Conservation (phyloP, 371 early-diverging fungal genomes). For the Mucor irregularis region DNA sequence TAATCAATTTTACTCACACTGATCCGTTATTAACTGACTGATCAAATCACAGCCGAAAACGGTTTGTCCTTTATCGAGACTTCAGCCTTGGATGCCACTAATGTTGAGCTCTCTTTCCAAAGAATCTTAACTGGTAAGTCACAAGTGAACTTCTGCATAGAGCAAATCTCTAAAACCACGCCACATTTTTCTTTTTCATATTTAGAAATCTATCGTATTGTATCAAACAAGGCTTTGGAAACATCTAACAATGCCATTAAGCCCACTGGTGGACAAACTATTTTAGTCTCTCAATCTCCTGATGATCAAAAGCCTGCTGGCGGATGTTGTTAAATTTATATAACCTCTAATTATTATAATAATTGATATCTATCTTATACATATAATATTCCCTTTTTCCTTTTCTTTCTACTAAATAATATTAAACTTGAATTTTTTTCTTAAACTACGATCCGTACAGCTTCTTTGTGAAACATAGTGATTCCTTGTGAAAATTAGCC, state of each 20-base stretch:
- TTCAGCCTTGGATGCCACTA: constrained; percentile 87
- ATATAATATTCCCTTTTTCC: background rate
- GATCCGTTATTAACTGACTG: background rate
- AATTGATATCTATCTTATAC: background rate
- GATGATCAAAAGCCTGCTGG: constrained; percentile 66
- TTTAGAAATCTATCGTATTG: constrained; percentile 87
- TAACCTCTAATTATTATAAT: background rate
- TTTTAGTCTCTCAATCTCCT: constrained; percentile 68
- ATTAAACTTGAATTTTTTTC: background rate
- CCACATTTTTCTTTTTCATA: background rate
- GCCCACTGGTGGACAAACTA: constrained; percentile 76
- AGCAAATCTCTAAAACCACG: background rate
- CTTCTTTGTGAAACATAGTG: background rate
- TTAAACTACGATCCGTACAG: too few species aligned
- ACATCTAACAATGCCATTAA: constrained; percentile 66
- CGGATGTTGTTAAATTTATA: constrained; percentile 70
- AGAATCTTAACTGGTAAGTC: constrained; percentile 25
- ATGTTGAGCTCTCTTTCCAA: constrained; percentile 68
- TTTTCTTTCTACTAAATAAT: background rate
- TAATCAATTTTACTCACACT: background rate
- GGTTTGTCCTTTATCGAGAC: constrained; percentile 90
- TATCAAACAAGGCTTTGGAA: constrained; percentile 91
- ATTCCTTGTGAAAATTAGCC: background rate
- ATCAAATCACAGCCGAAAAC: constrained; percentile 70
- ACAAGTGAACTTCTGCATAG: background rate